Percentiles rank a stretch among this genome's conserved stretches.
Conservation (phyloP, 1,284 basidiomycete genomes). For the Microbotryum silenes-acaulis region DNA sequence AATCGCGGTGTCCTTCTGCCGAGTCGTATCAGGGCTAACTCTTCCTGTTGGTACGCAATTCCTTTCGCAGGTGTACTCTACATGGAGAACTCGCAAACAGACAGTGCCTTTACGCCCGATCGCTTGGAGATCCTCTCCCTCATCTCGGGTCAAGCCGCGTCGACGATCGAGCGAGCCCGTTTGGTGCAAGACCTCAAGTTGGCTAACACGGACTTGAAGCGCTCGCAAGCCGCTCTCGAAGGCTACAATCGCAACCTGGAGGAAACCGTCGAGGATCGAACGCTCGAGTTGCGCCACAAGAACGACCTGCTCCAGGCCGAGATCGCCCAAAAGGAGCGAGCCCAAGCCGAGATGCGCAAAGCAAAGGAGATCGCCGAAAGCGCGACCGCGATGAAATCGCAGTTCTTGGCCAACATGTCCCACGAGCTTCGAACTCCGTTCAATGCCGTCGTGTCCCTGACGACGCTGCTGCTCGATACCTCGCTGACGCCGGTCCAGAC, state of each 20-base stretch:
- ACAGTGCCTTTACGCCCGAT: slow-evolving; percentile 27
- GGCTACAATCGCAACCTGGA: slow-evolving; percentile 26
- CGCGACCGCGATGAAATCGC: slow-evolving; percentile 26
- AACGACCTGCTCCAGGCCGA: slow-evolving; percentile 20
- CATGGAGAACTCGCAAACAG: slow-evolving; percentile 26
- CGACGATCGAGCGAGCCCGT: slow-evolving; percentile 27
- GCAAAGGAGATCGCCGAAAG: slow-evolving; percentile 28
- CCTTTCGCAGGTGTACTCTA: slow-evolving; percentile 14
- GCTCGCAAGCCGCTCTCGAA: slow-evolving; percentile 25
- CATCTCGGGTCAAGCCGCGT: slow-evolving; percentile 24
- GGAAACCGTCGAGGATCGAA: slow-evolving; percentile 19
- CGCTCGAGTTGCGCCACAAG: slow-evolving; percentile 16
- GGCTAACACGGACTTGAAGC: slow-evolving; percentile 21
- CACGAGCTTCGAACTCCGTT: slow-evolving; percentile 29
- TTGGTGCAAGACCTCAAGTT: slow-evolving; percentile 23
- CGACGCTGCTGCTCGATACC: slow-evolving; percentile 25
- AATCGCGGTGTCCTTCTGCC: too few relatives aligned
- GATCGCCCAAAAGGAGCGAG: slow-evolving; percentile 24
- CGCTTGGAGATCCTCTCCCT: slow-evolving; percentile 29
- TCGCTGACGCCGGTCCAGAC: slow-evolving; percentile 23
- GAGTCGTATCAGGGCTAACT: too few relatives aligned
- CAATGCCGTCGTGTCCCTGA: slow-evolving; percentile 29
- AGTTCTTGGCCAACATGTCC: slow-evolving; percentile 24
- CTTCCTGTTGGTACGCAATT: too few relatives aligned
- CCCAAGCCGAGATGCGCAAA: slow-evolving; percentile 27